phyloP scores from a whole-genome alignment of 1,284 basidiomycete genomes.

The Moniliophthora roreri region DNA sequence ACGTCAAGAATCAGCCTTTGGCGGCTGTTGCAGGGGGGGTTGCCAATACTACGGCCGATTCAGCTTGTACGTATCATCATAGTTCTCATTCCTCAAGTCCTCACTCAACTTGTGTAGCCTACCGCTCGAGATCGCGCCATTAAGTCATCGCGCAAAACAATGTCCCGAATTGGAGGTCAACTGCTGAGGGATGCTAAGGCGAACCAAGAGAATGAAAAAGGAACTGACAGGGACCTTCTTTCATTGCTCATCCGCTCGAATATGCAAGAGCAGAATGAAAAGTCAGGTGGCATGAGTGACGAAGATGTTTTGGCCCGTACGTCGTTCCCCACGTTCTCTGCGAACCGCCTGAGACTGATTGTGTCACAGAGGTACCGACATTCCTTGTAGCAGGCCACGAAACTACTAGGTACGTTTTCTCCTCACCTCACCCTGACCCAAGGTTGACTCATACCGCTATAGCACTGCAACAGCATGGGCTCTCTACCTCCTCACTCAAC shows the following conservation, averaged over 20 bases:
- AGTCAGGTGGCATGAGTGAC: conserved; percentile 62
- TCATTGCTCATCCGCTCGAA: conserved; percentile 65
- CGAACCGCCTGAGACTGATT: too few relatives aligned
- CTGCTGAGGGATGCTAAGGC: conserved; percentile 46
- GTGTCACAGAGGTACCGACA: conserved; percentile 59
- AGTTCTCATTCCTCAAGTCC: background rate
- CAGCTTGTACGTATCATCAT: conserved; percentile 27
- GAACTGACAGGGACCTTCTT: conserved; percentile 44
- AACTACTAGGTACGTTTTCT: conserved; percentile 55
- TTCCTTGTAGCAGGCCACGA: conserved; percentile 77
- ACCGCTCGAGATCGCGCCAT: conserved; percentile 21
- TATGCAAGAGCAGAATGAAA: conserved; percentile 40
- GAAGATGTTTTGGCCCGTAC: conserved; percentile 50
- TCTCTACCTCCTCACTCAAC: conserved; percentile 59
- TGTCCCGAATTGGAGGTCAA: conserved; percentile 39
- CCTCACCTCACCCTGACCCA: background rate
- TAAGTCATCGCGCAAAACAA: conserved; percentile 17
- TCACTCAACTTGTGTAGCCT: conserved; percentile 24
- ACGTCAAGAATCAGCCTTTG: conserved; percentile 26
- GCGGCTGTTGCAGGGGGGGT: conserved; percentile 30
- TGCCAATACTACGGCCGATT: conserved; percentile 41
- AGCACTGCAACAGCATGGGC: conserved; percentile 30
- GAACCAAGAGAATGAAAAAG: conserved; percentile 24
- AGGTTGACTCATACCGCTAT: background rate
- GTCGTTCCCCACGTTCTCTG: too few relatives aligned